These are phyloP conservation scores for Tephrocybe sp. DNA, from an alignment of 768 basidiomycete genomes.

Conservation along the genomic window DNA sequence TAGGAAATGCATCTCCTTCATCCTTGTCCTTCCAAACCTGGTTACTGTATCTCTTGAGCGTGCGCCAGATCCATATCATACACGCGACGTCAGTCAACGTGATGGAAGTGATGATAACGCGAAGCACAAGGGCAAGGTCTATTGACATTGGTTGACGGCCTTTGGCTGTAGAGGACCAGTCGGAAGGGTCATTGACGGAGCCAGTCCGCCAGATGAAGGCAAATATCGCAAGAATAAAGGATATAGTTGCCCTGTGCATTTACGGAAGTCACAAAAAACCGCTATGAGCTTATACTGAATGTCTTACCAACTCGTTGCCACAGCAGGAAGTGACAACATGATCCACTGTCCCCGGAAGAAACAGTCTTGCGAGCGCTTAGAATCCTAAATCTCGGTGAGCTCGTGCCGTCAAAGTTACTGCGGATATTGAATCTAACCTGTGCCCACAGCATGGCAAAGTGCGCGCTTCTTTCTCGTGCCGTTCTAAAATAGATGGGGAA, in stretches of 20 bases:
- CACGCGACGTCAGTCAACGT: constrained; percentile 12
- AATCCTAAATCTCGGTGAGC: background rate
- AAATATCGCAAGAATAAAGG: constrained; percentile 14
- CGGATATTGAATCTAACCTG: constrained; percentile 1
- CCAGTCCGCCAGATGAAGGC: constrained; percentile 14
- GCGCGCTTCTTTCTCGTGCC: constrained; percentile 4
- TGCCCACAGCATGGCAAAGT: constrained; percentile 16
- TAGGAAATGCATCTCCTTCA: constrained; percentile 8
- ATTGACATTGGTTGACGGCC: constrained; percentile 12
- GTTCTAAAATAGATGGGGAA: constrained; percentile 16
- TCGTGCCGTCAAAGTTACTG: background rate
- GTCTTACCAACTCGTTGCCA: constrained; percentile 12
- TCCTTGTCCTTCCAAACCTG: constrained; percentile 13
- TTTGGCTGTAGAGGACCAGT: constrained; percentile 2
- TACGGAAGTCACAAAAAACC: background rate
- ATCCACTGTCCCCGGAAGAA: constrained; percentile 12
- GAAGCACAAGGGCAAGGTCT: constrained; percentile 8
- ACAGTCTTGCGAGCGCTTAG: background rate
- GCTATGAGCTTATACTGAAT: background rate
- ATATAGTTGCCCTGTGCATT: constrained; percentile 6
- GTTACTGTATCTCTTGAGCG: constrained; percentile 5
- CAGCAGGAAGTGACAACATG: constrained; percentile 16
- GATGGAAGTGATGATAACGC: constrained; percentile 12
- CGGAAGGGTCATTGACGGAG: constrained; percentile 10
- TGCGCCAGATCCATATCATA: constrained; percentile 13